Conservation (phyloP, 2,329 filamentous ascomycete genomes). For the Cladophialophora chaetospira region DNA sequence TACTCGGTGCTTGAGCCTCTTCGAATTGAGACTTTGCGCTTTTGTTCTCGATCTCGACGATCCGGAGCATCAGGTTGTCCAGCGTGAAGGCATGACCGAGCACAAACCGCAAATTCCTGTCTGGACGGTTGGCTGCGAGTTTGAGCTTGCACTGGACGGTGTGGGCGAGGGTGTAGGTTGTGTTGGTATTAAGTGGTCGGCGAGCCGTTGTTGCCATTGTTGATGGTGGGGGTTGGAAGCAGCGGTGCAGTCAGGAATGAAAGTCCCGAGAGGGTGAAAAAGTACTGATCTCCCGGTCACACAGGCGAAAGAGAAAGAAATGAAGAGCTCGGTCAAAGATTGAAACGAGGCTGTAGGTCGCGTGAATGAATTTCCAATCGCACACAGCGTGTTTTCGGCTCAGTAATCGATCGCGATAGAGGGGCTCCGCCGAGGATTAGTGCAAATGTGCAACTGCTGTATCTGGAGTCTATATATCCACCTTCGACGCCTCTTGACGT, state of each 20-base stretch:
- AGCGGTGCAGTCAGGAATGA: background rate
- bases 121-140: conserved; percentile 28
- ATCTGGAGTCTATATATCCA: background rate
- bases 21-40: conserved; percentile 21
- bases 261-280: background rate
- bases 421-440: background rate
- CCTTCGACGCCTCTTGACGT: background rate
- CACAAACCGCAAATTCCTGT: conserved; percentile 30
- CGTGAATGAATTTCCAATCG: background rate
- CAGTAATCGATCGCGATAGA: conserved; percentile 6
- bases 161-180: conserved; percentile 31
- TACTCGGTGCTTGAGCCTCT: conserved; percentile 18
- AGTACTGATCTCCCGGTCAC: too few species aligned
- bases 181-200: conserved; percentile 13
- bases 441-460: background rate
- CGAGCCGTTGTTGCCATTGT: conserved; percentile 9
- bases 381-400: background rate
- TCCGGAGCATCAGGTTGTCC: conserved; percentile 30
- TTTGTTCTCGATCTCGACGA: conserved; percentile 32
- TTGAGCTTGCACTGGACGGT: conserved; percentile 31
- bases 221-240: background rate
- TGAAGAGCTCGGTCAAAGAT: background rate
- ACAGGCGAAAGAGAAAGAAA: background rate
- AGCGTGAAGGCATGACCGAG: conserved; percentile 32
- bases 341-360: background rate